Evolutionary conservation across 2,329 filamentous ascomycete species (phyloP).

Genomic region (Ophiostoma piceae): DNA sequence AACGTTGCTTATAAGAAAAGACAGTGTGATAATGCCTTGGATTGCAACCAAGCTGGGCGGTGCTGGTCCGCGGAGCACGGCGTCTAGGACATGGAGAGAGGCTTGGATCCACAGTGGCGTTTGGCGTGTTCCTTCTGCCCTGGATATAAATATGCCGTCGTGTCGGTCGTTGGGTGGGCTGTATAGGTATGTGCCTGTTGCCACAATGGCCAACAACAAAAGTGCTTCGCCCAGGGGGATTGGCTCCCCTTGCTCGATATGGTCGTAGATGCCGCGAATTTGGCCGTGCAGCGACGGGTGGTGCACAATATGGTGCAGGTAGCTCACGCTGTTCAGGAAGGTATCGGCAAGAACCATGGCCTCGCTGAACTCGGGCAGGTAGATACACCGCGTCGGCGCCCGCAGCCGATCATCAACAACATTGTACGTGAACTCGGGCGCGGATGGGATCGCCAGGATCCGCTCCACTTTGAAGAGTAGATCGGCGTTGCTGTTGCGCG

Average conservation of each 20-base stretch:
- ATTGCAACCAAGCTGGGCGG: constrained; percentile 13
- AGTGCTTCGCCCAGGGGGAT: constrained; percentile 12
- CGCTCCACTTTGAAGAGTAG: constrained; percentile 14
- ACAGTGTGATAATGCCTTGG: constrained; percentile 20
- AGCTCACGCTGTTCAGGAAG: constrained; percentile 15
- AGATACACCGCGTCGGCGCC: constrained; percentile 2
- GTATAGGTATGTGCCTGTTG: constrained; percentile 15
- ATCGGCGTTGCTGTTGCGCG: not conserved
- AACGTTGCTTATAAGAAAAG: constrained; percentile 18
- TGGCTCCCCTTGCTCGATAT: not conserved
- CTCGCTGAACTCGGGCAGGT: constrained; percentile 16
- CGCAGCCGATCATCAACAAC: constrained; percentile 16
- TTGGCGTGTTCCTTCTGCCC: not conserved
- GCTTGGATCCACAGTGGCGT: constrained; percentile 19
- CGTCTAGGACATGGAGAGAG: constrained; percentile 9
- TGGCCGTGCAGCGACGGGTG: constrained; percentile 13
- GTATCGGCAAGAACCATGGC: constrained; percentile 1
- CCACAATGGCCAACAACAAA: constrained; percentile 18
- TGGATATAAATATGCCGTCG: not conserved
- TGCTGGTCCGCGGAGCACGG: not conserved
- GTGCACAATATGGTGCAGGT: constrained; percentile 22
- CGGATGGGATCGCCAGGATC: constrained; percentile 10
- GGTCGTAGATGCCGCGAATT: constrained; percentile 14
- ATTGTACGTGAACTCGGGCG: constrained; percentile 14
- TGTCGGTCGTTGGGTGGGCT: not conserved